phyloP scores from a whole-genome alignment of 108 stramenopile genomes.

The Nitzschia palea region DNA sequence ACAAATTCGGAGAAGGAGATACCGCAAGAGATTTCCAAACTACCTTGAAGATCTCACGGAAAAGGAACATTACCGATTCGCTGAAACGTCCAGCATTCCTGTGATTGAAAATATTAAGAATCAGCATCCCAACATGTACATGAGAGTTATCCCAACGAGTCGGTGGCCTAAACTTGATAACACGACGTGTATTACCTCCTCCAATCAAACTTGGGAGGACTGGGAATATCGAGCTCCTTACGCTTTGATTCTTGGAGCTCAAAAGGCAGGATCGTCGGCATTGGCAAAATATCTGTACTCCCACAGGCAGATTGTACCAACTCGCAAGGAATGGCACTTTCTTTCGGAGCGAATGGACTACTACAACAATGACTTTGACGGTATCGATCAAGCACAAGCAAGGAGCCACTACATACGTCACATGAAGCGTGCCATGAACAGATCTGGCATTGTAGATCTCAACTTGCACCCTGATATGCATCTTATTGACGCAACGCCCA shows the following conservation, averaged over 20 bases:
- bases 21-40: not conserved
- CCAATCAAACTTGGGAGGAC: not conserved
- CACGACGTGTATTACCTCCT: not conserved
- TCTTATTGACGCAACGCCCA: slow-evolving; percentile 23
- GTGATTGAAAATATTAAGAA: not conserved
- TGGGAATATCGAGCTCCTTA: slow-evolving; percentile 8
- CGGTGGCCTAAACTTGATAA: not conserved
- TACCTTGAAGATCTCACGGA: not conserved
- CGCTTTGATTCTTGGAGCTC: slow-evolving; percentile 19
- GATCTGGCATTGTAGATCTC: not conserved
- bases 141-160: not conserved
- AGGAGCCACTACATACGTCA: not conserved
- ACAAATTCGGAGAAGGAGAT: too few species aligned
- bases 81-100: not conserved
- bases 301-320: slow-evolving; percentile 10
- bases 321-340: slow-evolving; percentile 18
- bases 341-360: slow-evolving; percentile 14
- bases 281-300: slow-evolving; percentile 18
- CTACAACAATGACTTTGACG: slow-evolving; percentile 2
- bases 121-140: not conserved
- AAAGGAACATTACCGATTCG: not conserved
- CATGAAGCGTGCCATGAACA: not conserved
- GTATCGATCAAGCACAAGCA: not conserved
- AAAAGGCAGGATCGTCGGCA: slow-evolving; percentile 28
- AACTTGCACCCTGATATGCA: not conserved